Base-by-base conservation (phyloP, 2,329 filamentous ascomycete genomes). In the Colletotrichum euphorbiae region DNA sequence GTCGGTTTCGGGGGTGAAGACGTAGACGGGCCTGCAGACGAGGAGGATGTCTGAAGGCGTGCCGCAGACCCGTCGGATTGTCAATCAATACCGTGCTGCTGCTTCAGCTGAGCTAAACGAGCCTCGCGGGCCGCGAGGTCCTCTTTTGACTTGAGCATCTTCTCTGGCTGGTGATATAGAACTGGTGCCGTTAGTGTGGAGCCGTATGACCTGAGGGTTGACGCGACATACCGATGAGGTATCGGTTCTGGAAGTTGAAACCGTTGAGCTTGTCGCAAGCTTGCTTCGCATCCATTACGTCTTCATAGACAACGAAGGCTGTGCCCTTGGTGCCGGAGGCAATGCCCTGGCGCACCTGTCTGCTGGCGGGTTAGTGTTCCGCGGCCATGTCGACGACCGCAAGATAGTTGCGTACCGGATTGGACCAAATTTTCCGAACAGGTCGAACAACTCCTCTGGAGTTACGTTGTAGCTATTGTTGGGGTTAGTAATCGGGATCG, bases 221-320 rank as follows among this genome's bases (percentile, higher is more conserved):
- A 38, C 60, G 51, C 19, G 56, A 89, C 93, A 70, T 89, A 97
- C 93, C 94, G 77, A 99, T 96, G 75, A 99, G 93, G 83, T 99
- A 99, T 80, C 96, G 92, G 84, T 95, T 97, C 86, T 99, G 96
- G 82, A 99, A 99, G 86, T 99, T 99, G 90, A 97, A 99, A 80
- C 96, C 96, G 86, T 99, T 99, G 81, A 99, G 87, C 86, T 98
- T 98, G 86, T 99, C 96, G 87, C 96, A 98, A 78, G 96, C 96
- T 83, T 94, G 91, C 85, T 99, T 99, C 74, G 96, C 94, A 87
- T 99, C 96, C 88, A 96, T 92, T 74, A 98, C 95, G 87, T 99
- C 96, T 83, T 98, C 96, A 87, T 98, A 99, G 82, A 99, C 96
- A 75, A 99, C 96, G 82, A 97, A 99, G 74, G 95, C 96, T 61